phyloP scores from a whole-genome alignment of 2,329 filamentous ascomycete species.

The Aspergillus fijiensis region DNA sequence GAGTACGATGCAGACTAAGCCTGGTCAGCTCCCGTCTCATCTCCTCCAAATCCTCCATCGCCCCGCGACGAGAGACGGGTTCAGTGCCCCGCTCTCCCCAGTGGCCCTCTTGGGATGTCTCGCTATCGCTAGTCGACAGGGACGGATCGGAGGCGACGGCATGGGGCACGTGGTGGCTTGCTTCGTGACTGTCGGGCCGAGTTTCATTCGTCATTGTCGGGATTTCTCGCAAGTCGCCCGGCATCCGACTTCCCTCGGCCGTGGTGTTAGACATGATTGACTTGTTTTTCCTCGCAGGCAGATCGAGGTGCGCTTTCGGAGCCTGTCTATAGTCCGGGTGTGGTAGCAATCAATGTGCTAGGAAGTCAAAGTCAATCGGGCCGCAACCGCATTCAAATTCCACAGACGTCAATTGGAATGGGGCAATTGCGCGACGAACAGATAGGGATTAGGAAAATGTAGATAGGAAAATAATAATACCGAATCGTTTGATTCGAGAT shows the following conservation, averaged over 20 bases:
- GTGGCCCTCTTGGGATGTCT: conserved; percentile 46
- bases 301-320: background rate
- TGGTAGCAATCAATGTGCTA: background rate
- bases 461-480: background rate
- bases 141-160: conserved; percentile 15
- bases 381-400: background rate
- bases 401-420: background rate
- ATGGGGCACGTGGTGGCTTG: background rate
- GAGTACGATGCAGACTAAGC: conserved; percentile 48
- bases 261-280: background rate
- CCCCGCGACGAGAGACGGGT: conserved; percentile 52
- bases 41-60: conserved; percentile 61
- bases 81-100: conserved; percentile 65
- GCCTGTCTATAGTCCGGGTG: background rate
- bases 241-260: background rate
- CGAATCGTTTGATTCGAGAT: background rate
- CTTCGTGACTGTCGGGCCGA: background rate
- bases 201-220: conserved; percentile 9
- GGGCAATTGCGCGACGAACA: background rate
- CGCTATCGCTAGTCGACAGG: conserved; percentile 18
- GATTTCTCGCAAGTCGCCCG: conserved; percentile 10
- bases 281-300: background rate
- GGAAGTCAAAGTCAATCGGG: background rate
- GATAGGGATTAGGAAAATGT: background rate
- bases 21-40: conserved; percentile 57